phyloP scores from a whole-genome alignment of 148 eudicot genomes.

The Rhododendron ferrugineum region DNA sequence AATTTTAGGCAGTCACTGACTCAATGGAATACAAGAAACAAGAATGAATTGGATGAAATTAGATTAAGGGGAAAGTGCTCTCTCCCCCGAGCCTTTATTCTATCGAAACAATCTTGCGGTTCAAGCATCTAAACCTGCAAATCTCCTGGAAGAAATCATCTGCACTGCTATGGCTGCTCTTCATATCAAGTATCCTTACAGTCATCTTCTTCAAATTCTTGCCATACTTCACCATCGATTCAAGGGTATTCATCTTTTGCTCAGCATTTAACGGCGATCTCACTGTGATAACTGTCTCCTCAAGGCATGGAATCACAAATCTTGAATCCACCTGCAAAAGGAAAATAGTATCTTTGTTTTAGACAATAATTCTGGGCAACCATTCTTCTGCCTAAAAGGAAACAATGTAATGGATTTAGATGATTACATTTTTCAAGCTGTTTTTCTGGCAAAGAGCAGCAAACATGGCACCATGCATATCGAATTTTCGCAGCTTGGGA shows the following conservation, averaged over 20 bases:
- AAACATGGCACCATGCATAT: constrained; percentile 96
- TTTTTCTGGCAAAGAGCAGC: constrained; percentile 95
- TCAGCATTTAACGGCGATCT: constrained; percentile 95
- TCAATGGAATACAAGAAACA: not conserved
- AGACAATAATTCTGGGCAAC: not conserved
- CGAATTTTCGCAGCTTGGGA: constrained; percentile 67
- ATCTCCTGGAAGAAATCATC: constrained; percentile 94
- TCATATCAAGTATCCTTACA: constrained; percentile 87
- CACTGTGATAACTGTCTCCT: constrained; percentile 68
- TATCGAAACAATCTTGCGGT: constrained; percentile 57
- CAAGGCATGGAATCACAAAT: constrained; percentile 68
- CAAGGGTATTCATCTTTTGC: constrained; percentile 90
- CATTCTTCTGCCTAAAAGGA: not conserved
- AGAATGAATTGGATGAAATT: not conserved
- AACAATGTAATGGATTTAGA: not conserved
- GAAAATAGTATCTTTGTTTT: not conserved
- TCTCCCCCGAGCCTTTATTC: constrained; percentile 33
- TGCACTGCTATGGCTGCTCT: constrained; percentile 81
- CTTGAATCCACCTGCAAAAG: constrained; percentile 63
- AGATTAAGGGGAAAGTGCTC: not conserved
- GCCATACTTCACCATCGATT: constrained; percentile 65
- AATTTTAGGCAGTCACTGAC: not conserved
- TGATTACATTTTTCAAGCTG: constrained; percentile 77
- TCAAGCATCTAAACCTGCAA: constrained; percentile 60
- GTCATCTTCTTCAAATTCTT: constrained; percentile 66